Conservation (phyloP, 768 basidiomycete genomes). For the Calocybe cyanea region DNA sequence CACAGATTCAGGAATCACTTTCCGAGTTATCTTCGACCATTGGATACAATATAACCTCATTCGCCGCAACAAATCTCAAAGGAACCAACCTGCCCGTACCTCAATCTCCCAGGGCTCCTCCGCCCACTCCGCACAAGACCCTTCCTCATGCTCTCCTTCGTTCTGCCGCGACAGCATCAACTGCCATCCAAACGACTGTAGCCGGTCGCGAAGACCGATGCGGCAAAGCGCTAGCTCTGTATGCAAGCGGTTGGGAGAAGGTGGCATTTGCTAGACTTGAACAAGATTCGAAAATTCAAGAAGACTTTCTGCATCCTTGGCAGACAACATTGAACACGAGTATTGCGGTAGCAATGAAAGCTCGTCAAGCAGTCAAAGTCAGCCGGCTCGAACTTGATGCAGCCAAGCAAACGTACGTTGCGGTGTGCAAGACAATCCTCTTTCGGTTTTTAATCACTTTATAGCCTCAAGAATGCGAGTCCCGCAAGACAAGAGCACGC, state of each 20-base stretch:
- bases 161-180: constrained; percentile 63
- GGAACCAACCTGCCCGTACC: constrained; percentile 85
- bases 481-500: constrained; percentile 88
- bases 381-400: constrained; percentile 88
- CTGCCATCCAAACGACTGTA: constrained; percentile 40
- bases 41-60: constrained; percentile 71
- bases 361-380: constrained; percentile 73
- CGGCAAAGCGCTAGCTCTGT: constrained; percentile 72
- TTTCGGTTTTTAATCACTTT: neutral
- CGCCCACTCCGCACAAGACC: constrained; percentile 81
- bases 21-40: constrained; percentile 68
- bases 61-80: constrained; percentile 85
- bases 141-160: constrained; percentile 92
- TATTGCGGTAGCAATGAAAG: constrained; percentile 89
- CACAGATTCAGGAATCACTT: constrained; percentile 81
- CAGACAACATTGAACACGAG: constrained; percentile 81
- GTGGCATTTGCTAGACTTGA: constrained; percentile 70
- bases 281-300: constrained; percentile 72
- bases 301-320: constrained; percentile 77
- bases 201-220: constrained; percentile 58
- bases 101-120: constrained; percentile 46
- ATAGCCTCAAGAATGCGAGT: constrained; percentile 73
- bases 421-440: no score
- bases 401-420: constrained; percentile 72
- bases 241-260: constrained; percentile 82